Evolutionary conservation across 768 basidiomycete species (phyloP).

Genomic region (Trametes coccinea): DNA sequence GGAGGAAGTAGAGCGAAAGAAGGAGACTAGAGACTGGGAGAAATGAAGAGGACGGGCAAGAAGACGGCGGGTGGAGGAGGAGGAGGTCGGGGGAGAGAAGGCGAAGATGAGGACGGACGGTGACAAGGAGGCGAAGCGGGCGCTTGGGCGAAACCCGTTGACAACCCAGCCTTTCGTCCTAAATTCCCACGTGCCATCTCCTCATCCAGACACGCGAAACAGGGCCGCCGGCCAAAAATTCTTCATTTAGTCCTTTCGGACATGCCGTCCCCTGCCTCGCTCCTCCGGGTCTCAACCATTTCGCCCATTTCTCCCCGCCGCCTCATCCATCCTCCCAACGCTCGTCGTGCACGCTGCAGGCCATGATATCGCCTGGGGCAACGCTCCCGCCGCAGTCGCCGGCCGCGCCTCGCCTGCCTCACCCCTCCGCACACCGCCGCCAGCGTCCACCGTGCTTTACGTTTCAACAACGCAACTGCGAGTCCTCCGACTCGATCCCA

Average conservation of each 20-base stretch:
- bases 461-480: conserved; percentile 5
- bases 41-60: conserved; percentile 18
- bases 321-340: conserved; percentile 11
- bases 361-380: background rate
- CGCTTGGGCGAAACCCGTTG: conserved; percentile 23
- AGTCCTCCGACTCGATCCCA: background rate
- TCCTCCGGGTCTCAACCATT: background rate
- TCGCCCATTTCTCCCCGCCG: background rate
- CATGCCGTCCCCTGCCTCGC: conserved; percentile 15
- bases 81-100: conserved; percentile 21
- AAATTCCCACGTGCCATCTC: conserved; percentile 19
- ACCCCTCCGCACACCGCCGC: background rate
- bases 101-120: conserved; percentile 23
- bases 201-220: conserved; percentile 21
- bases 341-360: background rate
- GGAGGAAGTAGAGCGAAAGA: conserved; percentile 34
- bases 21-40: conserved; percentile 17
- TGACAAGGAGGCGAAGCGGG: conserved; percentile 18
- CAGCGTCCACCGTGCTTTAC: conserved; percentile 1
- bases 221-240: conserved; percentile 21
- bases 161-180: conserved; percentile 23
- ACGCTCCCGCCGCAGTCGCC: conserved; percentile 3
- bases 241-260: conserved; percentile 23
- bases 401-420: background rate
- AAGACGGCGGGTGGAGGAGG: conserved; percentile 17